Evolutionary conservation across 352 stramenopile genomes (phyloP), one percentile per base, ranked within the genome.

Genomic region (Elongisporangium prolatum): DNA sequence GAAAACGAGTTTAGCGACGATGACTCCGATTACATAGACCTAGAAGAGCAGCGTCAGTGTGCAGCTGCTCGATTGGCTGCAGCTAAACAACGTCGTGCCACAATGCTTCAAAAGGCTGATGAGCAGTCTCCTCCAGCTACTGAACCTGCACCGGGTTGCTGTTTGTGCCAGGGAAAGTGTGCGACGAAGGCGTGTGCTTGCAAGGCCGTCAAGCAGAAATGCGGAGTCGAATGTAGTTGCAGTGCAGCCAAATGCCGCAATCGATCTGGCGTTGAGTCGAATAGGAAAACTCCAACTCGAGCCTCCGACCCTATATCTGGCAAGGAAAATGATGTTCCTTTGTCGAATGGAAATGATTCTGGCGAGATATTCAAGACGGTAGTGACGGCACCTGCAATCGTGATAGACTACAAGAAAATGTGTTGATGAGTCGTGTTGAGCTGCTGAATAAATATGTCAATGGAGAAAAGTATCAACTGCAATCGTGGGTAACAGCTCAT

Each of bases 91-190:
- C 28, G 28, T 13, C 28, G 28, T 40, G 28, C 28, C 8, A 40
- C 28, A 40, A 40, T 40, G 9, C 14, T 9, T 40, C 28, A 40
- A 14, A 13, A 40, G 4, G 8, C 14, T 40, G 28, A 40, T 14
- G 28, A 40, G 28, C 28, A 40, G 28, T 40, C 28, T 40, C 9
- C 28, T 40, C 28, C 28, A 40, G 62, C 71, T 0, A 52, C 50
- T 5, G 62, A 65, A 1, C 53, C 54, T 24, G 63, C 63, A 21
- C 73, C 48, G 20, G 57, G 71, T 14, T 90, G 80, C 37, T 92
- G 82, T 44, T 74, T 67, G 8, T 92, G 84, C 56, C 75, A 77
- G 20, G 76, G 80, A n/a, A 93, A 90, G 58, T 92, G 82, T 44
- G 80, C 74, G 17, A 91, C 78, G 14, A 89, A 86, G 48, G 74